Evolutionary conservation across 768 basidiomycete species (phyloP), one percentile per base, ranked within the genome.

Genomic region (Xanthoconium stramineum): DNA sequence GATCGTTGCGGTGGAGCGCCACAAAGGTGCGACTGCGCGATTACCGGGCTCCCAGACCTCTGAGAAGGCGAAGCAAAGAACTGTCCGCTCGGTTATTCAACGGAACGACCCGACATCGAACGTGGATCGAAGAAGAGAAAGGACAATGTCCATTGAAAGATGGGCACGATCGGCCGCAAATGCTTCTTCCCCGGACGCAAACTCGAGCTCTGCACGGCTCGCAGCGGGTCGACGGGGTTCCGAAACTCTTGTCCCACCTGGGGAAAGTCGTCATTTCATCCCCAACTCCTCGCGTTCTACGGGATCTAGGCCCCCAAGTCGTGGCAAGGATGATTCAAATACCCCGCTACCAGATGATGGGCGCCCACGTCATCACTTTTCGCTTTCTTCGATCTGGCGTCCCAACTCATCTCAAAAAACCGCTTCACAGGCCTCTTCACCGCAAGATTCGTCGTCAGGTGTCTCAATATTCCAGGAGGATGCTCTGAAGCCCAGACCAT

Each of bases 371-470:
- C 65, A 70, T 42, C 62, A 72, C 15, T 69, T 74, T 62, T 72
- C 71, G 10, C 38, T 72, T 7, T 62, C 70, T 32, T 69, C 72
- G 17, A 46, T 73, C 50, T 71, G 60, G 67, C 66, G 59, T 5
- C 58, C 57, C 35, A 55, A 57, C 7, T 52, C 63, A 1, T 47
- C 71, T 30, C 61, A 61, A 28, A 68, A 62, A 46, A 61, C 62
- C 11, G 28, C 38, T 4, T 71, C 70, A 5, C 69, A 67, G 36
- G 60, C 65, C 33, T 72, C 70, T 20, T 70, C 69, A 1, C 70
- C 71, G 11, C 57, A 61, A 3, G 69, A 71, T 53, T 74, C 55
- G 59, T 79, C 59, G 60, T 71, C 58, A 47, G 70, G 57, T 43
- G 67, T 61, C 56, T 75, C 60, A 42, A 60, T 60, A 59, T 75